Percentiles rank a stretch among this genome's conserved stretches.
These are phyloP conservation scores for Boletus rufocinnamomeus DNA, from an alignment of 768 basidiomycete species.

Conservation along the genomic window DNA sequence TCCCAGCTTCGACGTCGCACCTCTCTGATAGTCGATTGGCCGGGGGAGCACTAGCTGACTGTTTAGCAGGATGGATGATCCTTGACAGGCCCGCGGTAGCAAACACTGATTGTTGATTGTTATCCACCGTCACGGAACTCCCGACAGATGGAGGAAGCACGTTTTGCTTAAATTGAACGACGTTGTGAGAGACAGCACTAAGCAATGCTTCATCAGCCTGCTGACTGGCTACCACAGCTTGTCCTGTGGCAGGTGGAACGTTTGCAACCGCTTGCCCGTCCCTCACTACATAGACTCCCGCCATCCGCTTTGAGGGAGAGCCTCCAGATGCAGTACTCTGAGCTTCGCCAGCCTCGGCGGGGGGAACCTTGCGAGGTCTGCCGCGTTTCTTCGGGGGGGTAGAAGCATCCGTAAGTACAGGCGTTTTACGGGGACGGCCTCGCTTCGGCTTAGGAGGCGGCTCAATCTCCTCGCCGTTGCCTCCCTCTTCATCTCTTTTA, in stretches of 20 bases:
- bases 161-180: slow-evolving; percentile 1
- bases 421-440: slow-evolving; percentile 55
- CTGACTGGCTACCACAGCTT: background rate
- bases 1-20: background rate
- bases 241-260: background rate
- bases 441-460: slow-evolving; percentile 43
- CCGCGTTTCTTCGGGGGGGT: slow-evolving; percentile 38
- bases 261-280: background rate
- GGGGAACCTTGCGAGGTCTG: slow-evolving; percentile 33
- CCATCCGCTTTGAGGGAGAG: slow-evolving; percentile 3
- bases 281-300: background rate
- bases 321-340: slow-evolving; percentile 5
- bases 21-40: background rate
- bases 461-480: slow-evolving; percentile 22
- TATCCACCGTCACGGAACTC: background rate
- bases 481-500: slow-evolving; percentile 32
- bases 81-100: background rate
- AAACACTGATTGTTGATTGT: background rate
- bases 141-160: background rate
- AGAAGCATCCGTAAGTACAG: slow-evolving; percentile 7
- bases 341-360: slow-evolving; percentile 6
- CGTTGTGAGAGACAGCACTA: background rate
- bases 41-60: background rate
- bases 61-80: background rate
- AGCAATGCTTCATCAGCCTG: background rate